Conservation (phyloP, 768 basidiomycete species). For the Lentinula lateritia region DNA sequence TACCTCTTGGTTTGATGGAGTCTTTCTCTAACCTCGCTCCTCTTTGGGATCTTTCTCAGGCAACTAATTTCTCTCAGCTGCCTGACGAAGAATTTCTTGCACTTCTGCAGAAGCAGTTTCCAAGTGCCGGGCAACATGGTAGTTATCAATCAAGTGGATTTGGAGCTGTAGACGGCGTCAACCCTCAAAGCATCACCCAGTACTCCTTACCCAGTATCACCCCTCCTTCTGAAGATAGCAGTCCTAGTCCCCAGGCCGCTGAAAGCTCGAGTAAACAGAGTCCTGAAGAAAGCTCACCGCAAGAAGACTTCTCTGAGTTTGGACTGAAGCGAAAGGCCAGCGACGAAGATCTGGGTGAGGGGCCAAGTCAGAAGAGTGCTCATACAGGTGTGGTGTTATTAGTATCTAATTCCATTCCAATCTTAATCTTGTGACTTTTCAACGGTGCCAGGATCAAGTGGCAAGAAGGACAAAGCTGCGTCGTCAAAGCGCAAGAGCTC, state of each 20-base stretch:
- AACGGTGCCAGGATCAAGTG: conserved; percentile 8
- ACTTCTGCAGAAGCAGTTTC: conserved; percentile 73
- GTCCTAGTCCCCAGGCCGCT: conserved; percentile 66
- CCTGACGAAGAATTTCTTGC: conserved; percentile 75
- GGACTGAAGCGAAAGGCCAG: conserved; percentile 76
- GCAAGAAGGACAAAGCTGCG: conserved; percentile 13
- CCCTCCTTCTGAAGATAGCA: conserved; percentile 71
- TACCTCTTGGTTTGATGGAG: conserved; percentile 35
- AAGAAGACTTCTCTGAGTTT: conserved; percentile 38
- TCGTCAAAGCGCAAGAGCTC: conserved; percentile 30
- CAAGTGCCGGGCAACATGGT: conserved; percentile 15
- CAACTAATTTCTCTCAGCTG: conserved; percentile 54
- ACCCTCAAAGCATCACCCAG: conserved; percentile 53
- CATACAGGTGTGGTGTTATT: conserved; percentile 47
- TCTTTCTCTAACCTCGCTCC: conserved; percentile 39
- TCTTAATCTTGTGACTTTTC: background rate
- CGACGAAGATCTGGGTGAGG: conserved; percentile 55
- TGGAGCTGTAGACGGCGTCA: conserved; percentile 36
- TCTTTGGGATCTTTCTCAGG: conserved; percentile 66
- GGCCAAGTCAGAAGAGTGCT: conserved; percentile 61
- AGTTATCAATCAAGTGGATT: conserved; percentile 10
- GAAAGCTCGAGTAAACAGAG: conserved; percentile 22
- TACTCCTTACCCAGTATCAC: conserved; percentile 47
- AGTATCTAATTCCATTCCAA: background rate
- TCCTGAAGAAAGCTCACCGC: conserved; percentile 12